Conservation (phyloP, 495 filamentous ascomycete species). For the Tetracladium marchalianum region DNA sequence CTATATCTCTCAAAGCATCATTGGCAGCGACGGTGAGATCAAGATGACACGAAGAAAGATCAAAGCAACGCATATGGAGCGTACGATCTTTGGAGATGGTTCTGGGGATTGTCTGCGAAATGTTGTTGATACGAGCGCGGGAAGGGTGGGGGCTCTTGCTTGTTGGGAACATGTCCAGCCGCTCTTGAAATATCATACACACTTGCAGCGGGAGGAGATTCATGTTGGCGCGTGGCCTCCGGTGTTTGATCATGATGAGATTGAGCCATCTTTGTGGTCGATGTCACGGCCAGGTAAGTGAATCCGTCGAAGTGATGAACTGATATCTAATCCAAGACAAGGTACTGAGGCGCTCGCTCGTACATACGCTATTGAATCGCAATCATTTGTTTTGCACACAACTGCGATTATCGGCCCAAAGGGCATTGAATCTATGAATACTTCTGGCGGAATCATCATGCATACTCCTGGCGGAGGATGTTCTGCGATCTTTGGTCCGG, state of each 20-base stretch:
- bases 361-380: slow-evolving; percentile 43
- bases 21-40: slow-evolving; percentile 34
- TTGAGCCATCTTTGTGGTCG: slow-evolving; percentile 21
- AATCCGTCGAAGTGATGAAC: too few species aligned
- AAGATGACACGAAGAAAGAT: slow-evolving; percentile 40
- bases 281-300: too few species aligned
- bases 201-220: slow-evolving; percentile 38
- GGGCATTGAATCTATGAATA: slow-evolving; percentile 33
- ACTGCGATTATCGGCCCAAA: slow-evolving; percentile 4
- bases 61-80: slow-evolving; percentile 55
- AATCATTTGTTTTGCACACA: slow-evolving; percentile 33
- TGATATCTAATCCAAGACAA: too few species aligned
- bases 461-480: slow-evolving; percentile 34
- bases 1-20: slow-evolving; percentile 44
- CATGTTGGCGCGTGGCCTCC: slow-evolving; percentile 53
- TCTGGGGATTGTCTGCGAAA: slow-evolving; percentile 34
- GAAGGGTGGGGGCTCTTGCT: slow-evolving; percentile 34
- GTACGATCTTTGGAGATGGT: slow-evolving; percentile 49
- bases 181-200: slow-evolving; percentile 48
- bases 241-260: slow-evolving; percentile 16
- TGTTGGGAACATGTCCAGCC: slow-evolving; percentile 54
- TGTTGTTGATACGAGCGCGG: slow-evolving; percentile 28
- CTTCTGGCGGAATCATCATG: slow-evolving; percentile 22
- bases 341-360: too few species aligned
- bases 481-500: slow-evolving; percentile 42